Evolutionary conservation across 2,329 filamentous ascomycete genomes (phyloP), one percentile per base, ranked within the genome.

Genomic region (Ceratocystiopsis brevicomis): DNA sequence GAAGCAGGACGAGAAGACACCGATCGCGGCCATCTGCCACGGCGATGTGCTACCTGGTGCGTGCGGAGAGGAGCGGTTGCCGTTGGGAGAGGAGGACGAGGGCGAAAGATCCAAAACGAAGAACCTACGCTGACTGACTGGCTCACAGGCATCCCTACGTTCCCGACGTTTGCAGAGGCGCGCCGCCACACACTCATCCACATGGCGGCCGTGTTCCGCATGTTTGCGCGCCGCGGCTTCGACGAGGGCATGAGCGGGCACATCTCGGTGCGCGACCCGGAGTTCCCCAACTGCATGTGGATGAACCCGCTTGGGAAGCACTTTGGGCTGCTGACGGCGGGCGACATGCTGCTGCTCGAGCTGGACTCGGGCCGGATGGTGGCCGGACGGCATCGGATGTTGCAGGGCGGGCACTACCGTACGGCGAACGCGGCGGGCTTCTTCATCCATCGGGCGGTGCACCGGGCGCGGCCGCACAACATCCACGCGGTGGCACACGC

Each of bases 401-500:
- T 21, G 25, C 25, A 30, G 2, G 25, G 8, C 25, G 25, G 25
- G 8, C 25, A 11, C 25, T 41, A 38, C 37, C 47, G 52, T 19
- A 55, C 78, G 2, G 68, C 69, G 39, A 84, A 84, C 55, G 69
- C 71, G 4, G 76, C 78, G 0, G 79, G 78, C 6, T 82, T 78
- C 54, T 60, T 75, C 48, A 84, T 85, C 50, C 79, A 84, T 59
- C 68, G 68, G 8, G 77, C 76, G 19, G 63, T 84, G 12, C 72
- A 81, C 60, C 76, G 75, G 58, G 74, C 74, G 5, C 63, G 78
- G 32, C 69, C 70, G 4, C 41, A 48, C 44, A 69, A 81, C 54
- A 71, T 78, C 34, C 65, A 75, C 51, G 76, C 79, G 16, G 71
- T 78, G 30, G 81, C 76, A 56, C 80, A 85, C 53, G 71, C 73